phyloP scores from a whole-genome alignment of 768 basidiomycete species.

The Mycena latifolia region DNA sequence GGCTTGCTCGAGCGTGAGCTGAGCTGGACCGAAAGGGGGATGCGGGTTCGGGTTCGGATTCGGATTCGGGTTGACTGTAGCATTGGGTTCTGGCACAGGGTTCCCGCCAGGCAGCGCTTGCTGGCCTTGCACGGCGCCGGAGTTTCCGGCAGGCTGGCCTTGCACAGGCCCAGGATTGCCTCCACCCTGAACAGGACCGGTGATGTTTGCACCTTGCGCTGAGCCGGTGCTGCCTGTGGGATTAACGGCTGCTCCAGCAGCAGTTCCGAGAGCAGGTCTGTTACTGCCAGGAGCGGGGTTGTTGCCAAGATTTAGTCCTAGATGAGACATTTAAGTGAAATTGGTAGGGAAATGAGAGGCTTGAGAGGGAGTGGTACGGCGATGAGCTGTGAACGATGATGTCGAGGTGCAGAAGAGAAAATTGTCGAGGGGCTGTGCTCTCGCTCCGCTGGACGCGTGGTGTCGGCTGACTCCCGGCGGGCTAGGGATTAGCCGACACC shows the following conservation, averaged over 20 bases:
- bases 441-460: too few species aligned
- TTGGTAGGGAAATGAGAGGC: too few species aligned
- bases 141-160: not conserved
- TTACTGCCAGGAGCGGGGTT: not conserved
- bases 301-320: not conserved
- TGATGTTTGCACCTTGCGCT: not conserved
- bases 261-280: not conserved
- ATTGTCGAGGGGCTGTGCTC: too few species aligned
- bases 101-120: not conserved
- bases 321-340: not conserved
- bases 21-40: too few species aligned
- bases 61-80: too few species aligned
- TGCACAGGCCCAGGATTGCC: not conserved
- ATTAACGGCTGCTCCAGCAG: not conserved
- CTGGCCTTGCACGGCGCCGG: not conserved
- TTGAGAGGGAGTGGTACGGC: too few species aligned
- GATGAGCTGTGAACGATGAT: too few species aligned
- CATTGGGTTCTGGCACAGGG: too few species aligned
- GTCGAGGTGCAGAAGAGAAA: too few species aligned
- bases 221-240: not conserved
- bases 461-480: slow-evolving; percentile 3
- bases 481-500: slow-evolving; percentile 7
- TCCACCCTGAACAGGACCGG: not conserved
- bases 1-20: not conserved
- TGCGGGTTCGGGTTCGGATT: too few species aligned